Percentiles rank a stretch among this genome's conserved stretches.
Evolutionary conservation across 345 rosid species (phyloP).

Genomic region (Dipteronia sinensis): DNA sequence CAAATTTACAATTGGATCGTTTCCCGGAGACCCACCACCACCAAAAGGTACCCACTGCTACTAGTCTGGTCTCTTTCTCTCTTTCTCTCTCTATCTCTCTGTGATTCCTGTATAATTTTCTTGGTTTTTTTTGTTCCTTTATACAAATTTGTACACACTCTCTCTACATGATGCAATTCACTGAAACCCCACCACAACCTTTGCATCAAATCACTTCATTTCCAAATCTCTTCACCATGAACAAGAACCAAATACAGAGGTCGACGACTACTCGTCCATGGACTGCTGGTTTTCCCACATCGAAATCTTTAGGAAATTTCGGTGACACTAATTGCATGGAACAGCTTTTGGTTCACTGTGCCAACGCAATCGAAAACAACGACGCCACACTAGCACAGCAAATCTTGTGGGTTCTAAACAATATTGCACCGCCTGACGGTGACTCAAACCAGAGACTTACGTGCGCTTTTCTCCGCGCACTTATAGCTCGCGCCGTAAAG

Average conservation of each 20-base stretch:
- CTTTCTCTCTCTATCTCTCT: slow-evolving; percentile 25
- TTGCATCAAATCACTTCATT: slow-evolving; percentile 37
- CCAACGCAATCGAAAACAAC: slow-evolving; percentile 80
- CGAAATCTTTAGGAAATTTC: slow-evolving; percentile 50
- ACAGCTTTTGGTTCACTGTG: slow-evolving; percentile 84
- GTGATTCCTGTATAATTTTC: slow-evolving; percentile 25
- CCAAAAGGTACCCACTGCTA: slow-evolving; percentile 44
- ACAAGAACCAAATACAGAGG: slow-evolving; percentile 46
- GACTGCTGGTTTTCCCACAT: slow-evolving; percentile 69
- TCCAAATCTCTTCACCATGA: slow-evolving; percentile 37
- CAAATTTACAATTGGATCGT: slow-evolving; percentile 37
- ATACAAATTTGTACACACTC: neutral
- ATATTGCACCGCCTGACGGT: slow-evolving; percentile 82
- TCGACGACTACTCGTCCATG: slow-evolving; percentile 44
- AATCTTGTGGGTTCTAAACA: slow-evolving; percentile 85
- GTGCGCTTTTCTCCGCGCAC: slow-evolving; percentile 73
- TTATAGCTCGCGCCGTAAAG: slow-evolving; percentile 69
- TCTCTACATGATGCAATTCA: slow-evolving; percentile 61
- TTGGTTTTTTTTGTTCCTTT: slow-evolving; percentile 6
- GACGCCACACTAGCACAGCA: slow-evolving; percentile 88
- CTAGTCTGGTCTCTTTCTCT: slow-evolving; percentile 76
- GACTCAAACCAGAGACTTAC: slow-evolving; percentile 86
- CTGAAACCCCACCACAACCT: slow-evolving; percentile 52
- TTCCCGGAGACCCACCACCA: slow-evolving; percentile 43
- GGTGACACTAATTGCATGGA: slow-evolving; percentile 91